Percentiles rank a stretch among this genome's conserved stretches.
phyloP scores from a whole-genome alignment of 1,284 basidiomycete species.

The Anthracocystis panici-leucophaei region DNA sequence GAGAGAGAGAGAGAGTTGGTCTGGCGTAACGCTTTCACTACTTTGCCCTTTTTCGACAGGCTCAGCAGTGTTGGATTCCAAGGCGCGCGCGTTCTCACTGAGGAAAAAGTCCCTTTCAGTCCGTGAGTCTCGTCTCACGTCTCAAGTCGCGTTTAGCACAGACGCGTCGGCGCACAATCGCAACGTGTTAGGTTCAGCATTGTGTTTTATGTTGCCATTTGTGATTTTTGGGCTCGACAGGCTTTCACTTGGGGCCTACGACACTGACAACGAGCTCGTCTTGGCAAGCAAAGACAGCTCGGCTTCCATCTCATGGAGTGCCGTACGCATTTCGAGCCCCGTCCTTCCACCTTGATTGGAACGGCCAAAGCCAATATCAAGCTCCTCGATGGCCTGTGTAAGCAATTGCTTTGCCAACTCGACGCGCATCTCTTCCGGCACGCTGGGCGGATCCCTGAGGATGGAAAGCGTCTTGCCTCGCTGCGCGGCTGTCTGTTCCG shows the following conservation, averaged over 20 bases:
- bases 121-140: background rate
- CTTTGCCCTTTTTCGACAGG: background rate
- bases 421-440: conserved; percentile 34
- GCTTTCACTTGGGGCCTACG: conserved; percentile 12
- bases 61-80: conserved; percentile 7
- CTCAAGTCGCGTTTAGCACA: conserved; percentile 28
- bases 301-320: conserved; percentile 33
- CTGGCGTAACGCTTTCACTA: background rate
- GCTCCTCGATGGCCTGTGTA: conserved; percentile 51
- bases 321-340: conserved; percentile 28
- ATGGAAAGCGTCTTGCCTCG: conserved; percentile 30
- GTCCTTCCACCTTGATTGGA: conserved; percentile 37
- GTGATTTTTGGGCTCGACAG: background rate
- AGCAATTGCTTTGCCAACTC: conserved; percentile 45
- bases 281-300: conserved; percentile 35
- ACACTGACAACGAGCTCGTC: conserved; percentile 29
- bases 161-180: conserved; percentile 26
- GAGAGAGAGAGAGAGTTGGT: too few species aligned
- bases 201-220: background rate
- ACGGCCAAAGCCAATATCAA: conserved; percentile 51
- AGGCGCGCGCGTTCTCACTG: conserved; percentile 7
- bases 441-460: conserved; percentile 27
- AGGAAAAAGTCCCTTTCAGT: background rate
- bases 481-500: conserved; percentile 17
- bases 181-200: background rate